Evolutionary conservation across 1,284 basidiomycete species (phyloP).

Genomic region (Coniferiporia sulphurascens): DNA sequence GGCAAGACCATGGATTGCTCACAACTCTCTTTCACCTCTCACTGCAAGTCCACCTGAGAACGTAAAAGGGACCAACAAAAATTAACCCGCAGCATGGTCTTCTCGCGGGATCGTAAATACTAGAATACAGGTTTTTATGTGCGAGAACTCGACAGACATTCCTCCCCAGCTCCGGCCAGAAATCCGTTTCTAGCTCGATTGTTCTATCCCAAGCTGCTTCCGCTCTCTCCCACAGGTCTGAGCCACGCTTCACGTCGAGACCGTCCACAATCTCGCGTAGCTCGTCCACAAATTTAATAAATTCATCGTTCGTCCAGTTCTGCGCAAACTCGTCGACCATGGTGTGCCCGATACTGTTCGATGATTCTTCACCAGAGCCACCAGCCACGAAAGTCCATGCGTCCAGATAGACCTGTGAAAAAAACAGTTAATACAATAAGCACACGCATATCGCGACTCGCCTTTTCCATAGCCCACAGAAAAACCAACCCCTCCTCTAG

Average conservation of each 20-base stretch:
- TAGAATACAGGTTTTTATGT: background rate
- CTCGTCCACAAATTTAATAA: constrained; percentile 53
- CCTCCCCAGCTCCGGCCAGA: constrained; percentile 46
- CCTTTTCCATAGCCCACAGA: constrained; percentile 76
- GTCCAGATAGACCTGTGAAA: constrained; percentile 48
- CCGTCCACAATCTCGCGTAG: constrained; percentile 51
- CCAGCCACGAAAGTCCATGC: constrained; percentile 54
- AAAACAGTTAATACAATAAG: background rate
- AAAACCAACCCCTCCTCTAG: constrained; percentile 66
- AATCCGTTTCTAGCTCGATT: constrained; percentile 53
- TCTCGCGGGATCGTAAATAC: no score
- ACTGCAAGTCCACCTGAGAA: no score
- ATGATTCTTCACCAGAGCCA: constrained; percentile 19
- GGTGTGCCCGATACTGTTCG: constrained; percentile 24
- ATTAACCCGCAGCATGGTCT: no score
- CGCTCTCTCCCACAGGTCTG: constrained; percentile 37
- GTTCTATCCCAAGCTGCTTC: constrained; percentile 55
- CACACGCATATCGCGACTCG: constrained; percentile 26
- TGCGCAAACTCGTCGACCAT: constrained; percentile 49
- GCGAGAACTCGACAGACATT: constrained; percentile 3
- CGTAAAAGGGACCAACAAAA: no score
- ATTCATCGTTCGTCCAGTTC: constrained; percentile 65
- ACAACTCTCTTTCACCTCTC: no score
- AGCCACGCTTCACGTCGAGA: constrained; percentile 36
- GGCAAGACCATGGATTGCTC: no score